Conservation (phyloP, 441 rosid genomes). For the Populus hybrid region DNA sequence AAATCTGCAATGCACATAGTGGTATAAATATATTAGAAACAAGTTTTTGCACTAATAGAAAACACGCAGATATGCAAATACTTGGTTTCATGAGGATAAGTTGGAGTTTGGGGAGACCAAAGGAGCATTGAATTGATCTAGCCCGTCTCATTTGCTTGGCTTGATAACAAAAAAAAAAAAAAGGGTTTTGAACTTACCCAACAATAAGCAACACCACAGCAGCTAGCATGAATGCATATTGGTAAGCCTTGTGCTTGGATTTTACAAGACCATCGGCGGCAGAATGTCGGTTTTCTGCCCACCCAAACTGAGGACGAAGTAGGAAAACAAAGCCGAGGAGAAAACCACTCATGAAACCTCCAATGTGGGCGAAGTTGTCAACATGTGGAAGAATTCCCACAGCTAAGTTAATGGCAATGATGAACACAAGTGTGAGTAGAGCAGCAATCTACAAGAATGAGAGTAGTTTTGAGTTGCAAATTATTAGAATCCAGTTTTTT, state of each 20-base stretch:
- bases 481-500: not conserved
- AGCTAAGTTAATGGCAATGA: conserved; percentile 67
- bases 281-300: conserved; percentile 40
- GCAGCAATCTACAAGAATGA: conserved; percentile 60
- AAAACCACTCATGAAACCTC: conserved; percentile 83
- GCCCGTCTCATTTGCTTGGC: not conserved
- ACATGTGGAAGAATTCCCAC: conserved; percentile 34
- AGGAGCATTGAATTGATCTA: not conserved
- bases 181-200: conserved; percentile 47
- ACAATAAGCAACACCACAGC: conserved; percentile 42
- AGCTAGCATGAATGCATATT: conserved; percentile 41
- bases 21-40: too few species aligned
- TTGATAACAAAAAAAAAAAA: not conserved
- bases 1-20: conserved; percentile 32
- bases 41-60: not conserved
- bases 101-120: not conserved
- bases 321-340: conserved; percentile 73
- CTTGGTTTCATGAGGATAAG: not conserved
- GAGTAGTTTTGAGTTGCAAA: not conserved
- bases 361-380: conserved; percentile 83
- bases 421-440: conserved; percentile 58
- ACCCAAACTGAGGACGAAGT: conserved; percentile 75
- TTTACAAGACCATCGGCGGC: conserved; percentile 44
- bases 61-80: not conserved
- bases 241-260: conserved; percentile 67